phyloP scores from a whole-genome alignment of 192 early-diverging fungal species.

The Coemansia sp. region DNA sequence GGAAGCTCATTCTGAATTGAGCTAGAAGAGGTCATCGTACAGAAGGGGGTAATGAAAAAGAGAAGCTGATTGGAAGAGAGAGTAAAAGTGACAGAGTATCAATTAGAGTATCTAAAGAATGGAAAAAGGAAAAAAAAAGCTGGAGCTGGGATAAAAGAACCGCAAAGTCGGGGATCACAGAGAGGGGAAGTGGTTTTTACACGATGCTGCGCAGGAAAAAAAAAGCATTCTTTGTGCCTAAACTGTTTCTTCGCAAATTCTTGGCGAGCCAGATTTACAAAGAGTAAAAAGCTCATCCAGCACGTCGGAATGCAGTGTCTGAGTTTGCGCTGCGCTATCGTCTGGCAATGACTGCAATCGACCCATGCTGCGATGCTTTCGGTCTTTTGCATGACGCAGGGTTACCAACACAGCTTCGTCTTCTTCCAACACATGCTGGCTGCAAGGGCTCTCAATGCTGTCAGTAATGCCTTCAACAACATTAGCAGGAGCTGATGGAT shows the following conservation, averaged over 20 bases:
- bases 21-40: constrained; percentile 35
- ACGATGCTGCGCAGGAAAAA: constrained; percentile 1
- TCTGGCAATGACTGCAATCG: neutral
- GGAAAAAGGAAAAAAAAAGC: neutral
- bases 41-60: constrained; percentile 1
- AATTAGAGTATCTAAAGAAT: neutral
- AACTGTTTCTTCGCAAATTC: neutral
- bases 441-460: too few species aligned
- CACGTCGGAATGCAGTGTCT: neutral
- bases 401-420: too few species aligned
- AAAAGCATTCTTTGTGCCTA: constrained; percentile 4
- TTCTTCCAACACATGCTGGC: too few species aligned
- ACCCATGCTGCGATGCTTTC: neutral
- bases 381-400: too few species aligned
- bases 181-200: neutral
- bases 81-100: neutral
- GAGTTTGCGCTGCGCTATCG: too few species aligned
- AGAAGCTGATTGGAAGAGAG: neutral
- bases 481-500: neutral
- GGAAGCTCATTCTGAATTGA: constrained; percentile 21
- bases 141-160: neutral
- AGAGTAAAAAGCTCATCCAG: constrained; percentile 8
- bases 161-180: too few species aligned
- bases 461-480: neutral
- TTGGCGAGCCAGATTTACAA: neutral